Evolutionary conservation across 306 rosid genomes (phyloP), one percentile per base, ranked within the genome.

Genomic region (Begonia fuchsioides): DNA sequence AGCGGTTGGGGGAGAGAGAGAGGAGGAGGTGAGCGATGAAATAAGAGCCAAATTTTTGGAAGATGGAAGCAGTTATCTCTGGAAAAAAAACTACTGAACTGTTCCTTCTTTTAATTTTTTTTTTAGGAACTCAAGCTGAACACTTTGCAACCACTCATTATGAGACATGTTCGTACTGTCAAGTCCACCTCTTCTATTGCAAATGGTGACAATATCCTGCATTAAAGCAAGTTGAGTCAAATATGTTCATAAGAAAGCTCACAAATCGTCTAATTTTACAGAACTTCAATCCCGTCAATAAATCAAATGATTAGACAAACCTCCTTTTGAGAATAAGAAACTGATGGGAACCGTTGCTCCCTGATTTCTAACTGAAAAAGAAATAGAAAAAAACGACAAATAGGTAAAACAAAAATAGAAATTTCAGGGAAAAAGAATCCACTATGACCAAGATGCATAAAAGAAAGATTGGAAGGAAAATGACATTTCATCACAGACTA

Each of bases 181-280:
- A 58, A 66, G 69, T 53, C 97, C 97, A 47, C 97, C 97, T 68
- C 95, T 81, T 75, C 97, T 79, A 73, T 73, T 84, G 77, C 45
- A 71, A 71, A 72, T 76, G 74, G 56, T 67, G 60, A 72, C 63
- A 38, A 81, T 81, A 69, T 84, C 93, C 97, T 90, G 81, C 60
- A 60, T 43, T 57, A 49, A 8, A 47, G 12, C 18, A 3, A 16
- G 12, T 8, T 13, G 14, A 18, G 51, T 45, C 12, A 56, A 43
- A 45, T 44, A 44, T 20, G 19, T 39, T 40, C 13, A 10, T 48
- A 48, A 2, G 13, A 44, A 55, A 55, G 5, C 32, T 44, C 15
- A 43, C 32, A 13, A 15, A 14, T 26, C 59, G 0, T 11, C 13
- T 11, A 41, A 41, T 41, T 6, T 41, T 10, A 41, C 12, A 41